A percentile compares a stretch with the other conserved stretches of the same genome.
phyloP scores from a whole-genome alignment of 176 grass and related monocot genomes.

The Aegilops speltoides region DNA sequence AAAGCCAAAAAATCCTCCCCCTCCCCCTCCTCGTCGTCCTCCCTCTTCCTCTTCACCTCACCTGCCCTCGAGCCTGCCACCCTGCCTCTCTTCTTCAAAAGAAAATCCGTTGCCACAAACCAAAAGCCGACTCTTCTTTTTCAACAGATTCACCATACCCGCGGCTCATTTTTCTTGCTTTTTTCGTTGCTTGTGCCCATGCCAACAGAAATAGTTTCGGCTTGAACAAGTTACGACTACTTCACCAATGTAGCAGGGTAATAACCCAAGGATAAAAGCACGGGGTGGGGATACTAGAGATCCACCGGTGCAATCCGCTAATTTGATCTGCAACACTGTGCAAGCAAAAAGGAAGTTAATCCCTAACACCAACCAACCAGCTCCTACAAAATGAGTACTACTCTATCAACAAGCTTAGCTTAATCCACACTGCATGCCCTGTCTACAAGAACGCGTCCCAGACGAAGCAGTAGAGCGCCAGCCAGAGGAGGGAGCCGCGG shows the following conservation, averaged over 20 bases:
- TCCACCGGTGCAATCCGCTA: neutral
- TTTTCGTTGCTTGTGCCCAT: neutral
- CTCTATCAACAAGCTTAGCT: conserved; percentile 38
- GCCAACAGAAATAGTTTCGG: neutral
- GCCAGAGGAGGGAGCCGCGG: conserved; percentile 3
- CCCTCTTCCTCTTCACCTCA: neutral
- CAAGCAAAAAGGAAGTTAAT: conserved; percentile 49
- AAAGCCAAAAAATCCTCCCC: neutral
- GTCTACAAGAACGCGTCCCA: conserved; percentile 27
- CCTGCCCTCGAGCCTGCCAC: neutral
- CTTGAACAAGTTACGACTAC: neutral
- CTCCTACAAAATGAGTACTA: conserved; percentile 26
- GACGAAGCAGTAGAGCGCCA: conserved; percentile 21
- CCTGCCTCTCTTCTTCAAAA: neutral
- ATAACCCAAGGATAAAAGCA: neutral
- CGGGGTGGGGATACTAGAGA: neutral
- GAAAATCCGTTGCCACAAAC: neutral
- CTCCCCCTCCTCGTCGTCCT: neutral
- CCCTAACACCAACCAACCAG: neutral
- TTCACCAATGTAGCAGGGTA: neutral
- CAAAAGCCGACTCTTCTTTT: neutral
- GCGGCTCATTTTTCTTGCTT: neutral
- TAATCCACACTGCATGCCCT: neutral
- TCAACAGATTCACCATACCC: neutral
- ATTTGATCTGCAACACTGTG: conserved; percentile 23